phyloP scores from a whole-genome alignment of 2,329 filamentous ascomycete genomes.

The Fusarium sp. region DNA sequence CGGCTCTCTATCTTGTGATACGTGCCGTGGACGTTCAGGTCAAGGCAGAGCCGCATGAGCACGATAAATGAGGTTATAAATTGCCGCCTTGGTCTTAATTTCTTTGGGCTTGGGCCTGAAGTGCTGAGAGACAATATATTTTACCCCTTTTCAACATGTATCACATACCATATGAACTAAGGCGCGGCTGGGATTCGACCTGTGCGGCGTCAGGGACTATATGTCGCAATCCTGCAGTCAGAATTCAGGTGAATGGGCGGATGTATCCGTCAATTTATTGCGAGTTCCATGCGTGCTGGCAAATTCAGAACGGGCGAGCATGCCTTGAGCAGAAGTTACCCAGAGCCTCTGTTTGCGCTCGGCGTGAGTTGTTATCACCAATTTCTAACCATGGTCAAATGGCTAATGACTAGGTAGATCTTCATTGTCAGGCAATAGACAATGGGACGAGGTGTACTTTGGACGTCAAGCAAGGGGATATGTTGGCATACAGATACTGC shows the following conservation, averaged over 20 bases:
- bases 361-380: constrained; percentile 37
- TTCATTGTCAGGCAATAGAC: constrained; percentile 38
- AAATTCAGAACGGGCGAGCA: constrained; percentile 34
- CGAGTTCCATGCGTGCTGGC: constrained; percentile 41
- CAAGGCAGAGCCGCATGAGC: constrained; percentile 5
- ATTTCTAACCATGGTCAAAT: background rate
- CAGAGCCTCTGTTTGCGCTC: constrained; percentile 33
- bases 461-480: constrained; percentile 35
- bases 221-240: constrained; percentile 31
- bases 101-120: background rate
- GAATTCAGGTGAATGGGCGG: constrained; percentile 26
- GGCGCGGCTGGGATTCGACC: background rate
- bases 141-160: constrained; percentile 2
- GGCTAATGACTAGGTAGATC: constrained; percentile 31
- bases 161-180: background rate
- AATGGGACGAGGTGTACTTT: constrained; percentile 37
- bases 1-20: constrained; percentile 13
- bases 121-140: background rate
- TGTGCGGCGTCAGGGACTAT: constrained; percentile 40
- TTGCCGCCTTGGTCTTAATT: background rate
- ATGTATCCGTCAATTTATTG: constrained; percentile 38
- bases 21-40: background rate
- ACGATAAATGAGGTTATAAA: background rate
- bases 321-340: constrained; percentile 39
- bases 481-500: constrained; percentile 35